Evolutionary conservation across 2,329 filamentous ascomycete species (phyloP).

Genomic region (Aspergillus transmontanensis): DNA sequence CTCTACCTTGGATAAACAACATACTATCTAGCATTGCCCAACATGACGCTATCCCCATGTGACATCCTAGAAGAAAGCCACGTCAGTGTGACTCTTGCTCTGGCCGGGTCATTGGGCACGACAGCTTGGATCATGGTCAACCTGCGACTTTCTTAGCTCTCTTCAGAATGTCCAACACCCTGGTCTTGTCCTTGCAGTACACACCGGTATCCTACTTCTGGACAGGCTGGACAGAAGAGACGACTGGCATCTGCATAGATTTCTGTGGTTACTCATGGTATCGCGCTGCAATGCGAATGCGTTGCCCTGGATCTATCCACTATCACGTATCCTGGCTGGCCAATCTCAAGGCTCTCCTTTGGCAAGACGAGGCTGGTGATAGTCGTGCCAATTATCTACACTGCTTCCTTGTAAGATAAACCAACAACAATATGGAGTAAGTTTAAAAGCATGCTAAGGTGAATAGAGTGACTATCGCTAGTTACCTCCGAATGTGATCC

Average conservation of each 20-base stretch:
- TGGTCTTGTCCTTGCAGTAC: constrained; percentile 30
- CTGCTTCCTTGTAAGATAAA: constrained; percentile 43
- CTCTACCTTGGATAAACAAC: too few relatives aligned
- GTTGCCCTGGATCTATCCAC: constrained; percentile 50
- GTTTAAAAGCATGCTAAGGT: neutral
- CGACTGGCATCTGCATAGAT: constrained; percentile 53
- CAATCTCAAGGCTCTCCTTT: constrained; percentile 47
- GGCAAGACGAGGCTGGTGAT: constrained; percentile 52
- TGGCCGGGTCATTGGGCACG: too few relatives aligned
- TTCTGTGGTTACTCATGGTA: constrained; percentile 55
- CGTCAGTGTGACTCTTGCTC: too few relatives aligned
- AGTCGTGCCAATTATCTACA: constrained; percentile 37
- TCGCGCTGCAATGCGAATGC: constrained; percentile 41
- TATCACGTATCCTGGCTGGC: constrained; percentile 53
- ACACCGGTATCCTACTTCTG: constrained; percentile 52
- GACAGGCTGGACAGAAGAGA: constrained; percentile 54
- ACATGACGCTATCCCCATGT: constrained; percentile 11
- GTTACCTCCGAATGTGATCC: constrained; percentile 43
- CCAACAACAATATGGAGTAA: neutral
- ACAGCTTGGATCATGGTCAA: too few relatives aligned
- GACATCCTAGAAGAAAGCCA: neutral
- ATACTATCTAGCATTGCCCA: constrained; percentile 5
- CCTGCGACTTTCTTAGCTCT: too few relatives aligned
- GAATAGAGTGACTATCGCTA: constrained; percentile 45
- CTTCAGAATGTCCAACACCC: constrained; percentile 16